Evolutionary conservation across 106 monocot genomes (phyloP).

Genomic region (Narthecium ossifragum): DNA sequence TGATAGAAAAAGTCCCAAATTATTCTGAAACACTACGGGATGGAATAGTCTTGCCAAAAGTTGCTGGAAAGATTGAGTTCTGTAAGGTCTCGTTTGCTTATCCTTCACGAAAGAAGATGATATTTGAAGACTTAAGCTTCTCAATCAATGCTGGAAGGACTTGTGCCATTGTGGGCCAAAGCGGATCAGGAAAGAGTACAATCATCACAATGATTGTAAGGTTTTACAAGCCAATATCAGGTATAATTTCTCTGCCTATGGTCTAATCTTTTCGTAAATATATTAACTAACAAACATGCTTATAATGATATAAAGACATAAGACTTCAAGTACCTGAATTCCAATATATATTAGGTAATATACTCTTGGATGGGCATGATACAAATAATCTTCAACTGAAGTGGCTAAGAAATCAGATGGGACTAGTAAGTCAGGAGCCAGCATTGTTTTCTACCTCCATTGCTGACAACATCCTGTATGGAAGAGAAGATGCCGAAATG

Average conservation of each 20-base stretch:
- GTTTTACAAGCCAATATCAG: constrained; percentile 15
- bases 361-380: constrained; percentile 14
- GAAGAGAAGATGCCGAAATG: constrained; percentile 16
- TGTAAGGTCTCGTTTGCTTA: constrained; percentile 5
- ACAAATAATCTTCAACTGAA: constrained; percentile 8
- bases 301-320: too few relatives aligned
- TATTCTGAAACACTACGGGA: neutral
- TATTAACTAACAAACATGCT: too few relatives aligned
- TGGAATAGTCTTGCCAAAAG: constrained; percentile 12
- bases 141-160: constrained; percentile 4
- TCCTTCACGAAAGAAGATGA: constrained; percentile 10
- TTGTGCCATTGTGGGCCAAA: constrained; percentile 11
- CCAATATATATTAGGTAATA: constrained; percentile 3
- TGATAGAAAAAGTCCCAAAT: constrained; percentile 14
- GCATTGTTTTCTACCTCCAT: constrained; percentile 18
- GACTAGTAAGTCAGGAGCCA: constrained; percentile 17
- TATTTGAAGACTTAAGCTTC: constrained; percentile 12
- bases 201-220: constrained; percentile 13
- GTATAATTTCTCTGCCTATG: too few relatives aligned
- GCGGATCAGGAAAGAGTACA: constrained; percentile 16
- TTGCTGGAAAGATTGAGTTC: constrained; percentile 15
- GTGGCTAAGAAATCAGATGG: constrained; percentile 14
- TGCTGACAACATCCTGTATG: constrained; percentile 8
- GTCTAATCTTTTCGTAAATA: too few relatives aligned
- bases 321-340: too few relatives aligned